Evolutionary conservation across 352 stramenopile genomes (phyloP).

Genomic region (Phytophthora citricola): DNA sequence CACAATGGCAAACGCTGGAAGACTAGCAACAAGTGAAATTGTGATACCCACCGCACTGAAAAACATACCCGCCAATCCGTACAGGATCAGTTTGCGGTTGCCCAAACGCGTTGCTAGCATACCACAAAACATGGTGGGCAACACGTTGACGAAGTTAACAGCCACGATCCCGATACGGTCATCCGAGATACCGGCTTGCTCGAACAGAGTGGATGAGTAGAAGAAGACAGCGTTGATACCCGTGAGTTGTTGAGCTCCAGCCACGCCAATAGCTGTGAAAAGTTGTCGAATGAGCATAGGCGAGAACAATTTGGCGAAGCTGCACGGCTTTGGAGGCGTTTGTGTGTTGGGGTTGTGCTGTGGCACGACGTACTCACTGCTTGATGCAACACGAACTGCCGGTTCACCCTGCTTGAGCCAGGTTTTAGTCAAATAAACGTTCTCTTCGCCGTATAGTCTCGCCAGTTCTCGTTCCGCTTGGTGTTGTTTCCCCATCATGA

Average conservation of each 20-base stretch:
- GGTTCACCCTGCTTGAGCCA: slow-evolving; percentile 21
- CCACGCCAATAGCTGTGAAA: slow-evolving; percentile 39
- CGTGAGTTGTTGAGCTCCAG: slow-evolving; percentile 47
- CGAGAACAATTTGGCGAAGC: slow-evolving; percentile 6
- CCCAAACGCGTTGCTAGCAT: slow-evolving; percentile 12
- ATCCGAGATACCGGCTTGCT: slow-evolving; percentile 48
- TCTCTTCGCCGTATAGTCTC: slow-evolving; percentile 37
- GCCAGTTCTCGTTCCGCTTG: slow-evolving; percentile 29
- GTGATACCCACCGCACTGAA: slow-evolving; percentile 43
- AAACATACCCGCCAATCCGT: slow-evolving; percentile 21
- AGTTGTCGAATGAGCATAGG: slow-evolving; percentile 41
- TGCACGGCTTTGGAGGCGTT: neutral
- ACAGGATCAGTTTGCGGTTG: slow-evolving; percentile 17
- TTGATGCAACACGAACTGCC: neutral
- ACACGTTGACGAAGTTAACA: slow-evolving; percentile 51
- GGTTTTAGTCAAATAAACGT: slow-evolving; percentile 21
- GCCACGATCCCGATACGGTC: slow-evolving; percentile 54
- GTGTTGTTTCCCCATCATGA: slow-evolving; percentile 26
- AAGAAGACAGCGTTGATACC: slow-evolving; percentile 65
- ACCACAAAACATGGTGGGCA: slow-evolving; percentile 32
- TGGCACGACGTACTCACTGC: neutral
- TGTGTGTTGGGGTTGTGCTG: neutral
- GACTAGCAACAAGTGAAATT: slow-evolving; percentile 29
- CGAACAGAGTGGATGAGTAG: slow-evolving; percentile 61
- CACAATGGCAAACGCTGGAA: slow-evolving; percentile 44